Conservation (phyloP, 2,329 filamentous ascomycete species). For the Penicillium sp. region DNA sequence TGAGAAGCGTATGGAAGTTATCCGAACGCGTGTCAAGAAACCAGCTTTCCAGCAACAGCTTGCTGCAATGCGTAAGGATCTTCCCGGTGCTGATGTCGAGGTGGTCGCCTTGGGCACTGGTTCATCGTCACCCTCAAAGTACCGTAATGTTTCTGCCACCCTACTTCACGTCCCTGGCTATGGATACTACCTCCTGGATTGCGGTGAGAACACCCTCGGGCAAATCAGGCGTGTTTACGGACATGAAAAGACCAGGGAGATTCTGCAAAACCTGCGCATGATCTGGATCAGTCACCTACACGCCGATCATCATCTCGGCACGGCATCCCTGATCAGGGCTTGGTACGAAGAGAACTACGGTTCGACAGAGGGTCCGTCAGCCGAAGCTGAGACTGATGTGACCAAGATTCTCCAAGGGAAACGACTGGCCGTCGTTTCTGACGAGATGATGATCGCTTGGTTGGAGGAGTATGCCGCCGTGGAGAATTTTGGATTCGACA, state of each 20-base stretch:
- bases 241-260: slow-evolving; percentile 56
- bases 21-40: slow-evolving; percentile 24
- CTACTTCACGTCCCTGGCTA: slow-evolving; percentile 74
- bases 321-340: slow-evolving; percentile 69
- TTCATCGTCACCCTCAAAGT: slow-evolving; percentile 82
- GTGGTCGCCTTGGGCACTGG: slow-evolving; percentile 86
- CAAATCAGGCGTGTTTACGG: slow-evolving; percentile 72
- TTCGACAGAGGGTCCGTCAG: slow-evolving; percentile 23
- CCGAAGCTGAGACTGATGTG: slow-evolving; percentile 34
- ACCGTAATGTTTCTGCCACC: slow-evolving; percentile 89
- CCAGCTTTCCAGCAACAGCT: slow-evolving; percentile 28
- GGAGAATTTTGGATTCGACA: slow-evolving; percentile 67
- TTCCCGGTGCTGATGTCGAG: slow-evolving; percentile 71
- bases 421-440: slow-evolving; percentile 61
- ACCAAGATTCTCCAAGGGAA: slow-evolving; percentile 36
- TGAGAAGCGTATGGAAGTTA: slow-evolving; percentile 24
- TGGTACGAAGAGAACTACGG: slow-evolving; percentile 61
- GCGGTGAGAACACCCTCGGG: slow-evolving; percentile 85
- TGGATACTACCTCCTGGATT: slow-evolving; percentile 87
- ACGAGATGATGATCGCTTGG: slow-evolving; percentile 66
- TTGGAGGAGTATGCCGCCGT: slow-evolving; percentile 72
- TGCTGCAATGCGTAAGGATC: slow-evolving; percentile 51
- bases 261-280: slow-evolving; percentile 70
- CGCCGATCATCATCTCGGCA: slow-evolving; percentile 91
- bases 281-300: slow-evolving; percentile 96